Percentiles rank a stretch among this genome's conserved stretches.
These are phyloP conservation scores for Pythium rhizo-oryzae DNA, from an alignment of 352 stramenopile genomes.

Conservation along the genomic window DNA sequence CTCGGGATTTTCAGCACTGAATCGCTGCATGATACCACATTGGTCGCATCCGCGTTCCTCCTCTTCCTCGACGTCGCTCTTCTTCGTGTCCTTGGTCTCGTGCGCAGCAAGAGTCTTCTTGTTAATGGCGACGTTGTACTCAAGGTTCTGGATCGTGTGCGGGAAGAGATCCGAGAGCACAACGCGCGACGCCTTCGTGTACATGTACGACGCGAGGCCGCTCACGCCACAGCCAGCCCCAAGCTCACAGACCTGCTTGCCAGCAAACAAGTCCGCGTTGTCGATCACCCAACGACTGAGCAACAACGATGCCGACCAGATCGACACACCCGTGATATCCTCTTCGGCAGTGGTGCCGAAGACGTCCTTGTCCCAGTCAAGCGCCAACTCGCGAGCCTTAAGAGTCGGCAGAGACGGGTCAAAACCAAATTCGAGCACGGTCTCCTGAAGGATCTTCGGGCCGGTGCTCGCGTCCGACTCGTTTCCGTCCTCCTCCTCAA, in stretches of 20 bases:
- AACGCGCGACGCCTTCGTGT: conserved; percentile 71
- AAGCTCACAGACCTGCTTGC: conserved; percentile 82
- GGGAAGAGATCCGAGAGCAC: conserved; percentile 87
- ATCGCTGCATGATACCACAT: conserved; percentile 73
- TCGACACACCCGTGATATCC: conserved; percentile 87
- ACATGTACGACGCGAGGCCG: conserved; percentile 75
- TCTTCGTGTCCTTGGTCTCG: conserved; percentile 9
- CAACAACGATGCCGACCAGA: conserved; percentile 88
- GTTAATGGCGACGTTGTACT: conserved; percentile 84
- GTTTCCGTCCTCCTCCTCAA: conserved; percentile 49
- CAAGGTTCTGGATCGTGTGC: conserved; percentile 81
- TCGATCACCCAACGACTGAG: conserved; percentile 86
- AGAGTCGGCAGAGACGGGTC: conserved; percentile 53
- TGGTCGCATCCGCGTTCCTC: conserved; percentile 57
- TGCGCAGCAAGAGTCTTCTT: conserved; percentile 27
- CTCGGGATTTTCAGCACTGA: conserved; percentile 82
- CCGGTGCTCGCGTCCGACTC: conserved; percentile 22
- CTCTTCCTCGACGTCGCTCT: conserved; percentile 24
- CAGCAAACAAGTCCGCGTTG: conserved; percentile 55
- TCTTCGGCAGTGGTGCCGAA: conserved; percentile 82
- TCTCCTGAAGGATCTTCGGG: conserved; percentile 83
- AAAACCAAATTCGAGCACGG: conserved; percentile 81
- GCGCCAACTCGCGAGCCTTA: conserved; percentile 73
- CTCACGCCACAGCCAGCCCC: conserved; percentile 85
- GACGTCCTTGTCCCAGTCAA: conserved; percentile 84